phyloP scores from a whole-genome alignment of 2,329 filamentous ascomycete genomes.

The Stemphylium vesicarium region DNA sequence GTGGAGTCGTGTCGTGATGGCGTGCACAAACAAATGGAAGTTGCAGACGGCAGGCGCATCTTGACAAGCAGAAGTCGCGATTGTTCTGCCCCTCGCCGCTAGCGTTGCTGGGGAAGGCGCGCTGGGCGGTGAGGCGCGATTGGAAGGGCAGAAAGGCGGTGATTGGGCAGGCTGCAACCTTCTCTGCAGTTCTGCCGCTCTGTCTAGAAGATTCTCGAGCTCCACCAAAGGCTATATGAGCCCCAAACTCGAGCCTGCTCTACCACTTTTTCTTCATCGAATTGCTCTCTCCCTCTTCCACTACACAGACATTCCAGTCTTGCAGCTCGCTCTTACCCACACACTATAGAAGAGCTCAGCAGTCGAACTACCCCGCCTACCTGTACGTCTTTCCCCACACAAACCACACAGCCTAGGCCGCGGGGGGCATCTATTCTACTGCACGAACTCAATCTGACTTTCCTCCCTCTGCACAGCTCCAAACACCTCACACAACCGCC shows the following conservation, averaged over 20 bases:
- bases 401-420: constrained; percentile 15
- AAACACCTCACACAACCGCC: constrained; percentile 28
- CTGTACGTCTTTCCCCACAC: constrained; percentile 21
- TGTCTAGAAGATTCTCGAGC: constrained; percentile 49
- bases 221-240: constrained; percentile 44
- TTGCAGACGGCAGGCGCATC: constrained; percentile 2
- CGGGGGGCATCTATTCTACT: not conserved
- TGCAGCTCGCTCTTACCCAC: constrained; percentile 28
- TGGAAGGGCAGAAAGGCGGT: constrained; percentile 13
- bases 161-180: constrained; percentile 35
- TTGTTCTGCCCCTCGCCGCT: constrained; percentile 22
- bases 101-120: constrained; percentile 26
- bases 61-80: constrained; percentile 9
- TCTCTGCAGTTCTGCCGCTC: constrained; percentile 43
- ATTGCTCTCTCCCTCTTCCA: constrained; percentile 28
- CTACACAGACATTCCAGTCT: constrained; percentile 30
- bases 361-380: constrained; percentile 28
- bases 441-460: constrained; percentile 16
- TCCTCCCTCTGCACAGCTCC: constrained; percentile 15
- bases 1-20: not conserved
- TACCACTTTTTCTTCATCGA: constrained; percentile 29
- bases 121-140: constrained; percentile 34
- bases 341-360: constrained; percentile 28
- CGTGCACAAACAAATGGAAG: not conserved
- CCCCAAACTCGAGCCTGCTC: constrained; percentile 32